Conservation (phyloP, 2,329 filamentous ascomycete genomes). For the Didymosphaeria variabile region DNA sequence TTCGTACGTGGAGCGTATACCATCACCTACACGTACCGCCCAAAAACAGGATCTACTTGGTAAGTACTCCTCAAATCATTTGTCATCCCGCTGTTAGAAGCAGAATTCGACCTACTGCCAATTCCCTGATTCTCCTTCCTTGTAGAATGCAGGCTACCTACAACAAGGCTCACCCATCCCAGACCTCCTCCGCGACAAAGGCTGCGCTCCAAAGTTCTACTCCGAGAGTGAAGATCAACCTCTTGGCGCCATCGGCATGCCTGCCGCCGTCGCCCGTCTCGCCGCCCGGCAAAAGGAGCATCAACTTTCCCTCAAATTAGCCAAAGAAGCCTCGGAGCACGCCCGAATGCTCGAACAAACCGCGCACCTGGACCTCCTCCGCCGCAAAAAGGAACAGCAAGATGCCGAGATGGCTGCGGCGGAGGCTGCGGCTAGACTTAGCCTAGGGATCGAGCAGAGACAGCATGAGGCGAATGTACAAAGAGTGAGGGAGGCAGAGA, state of each 20-base stretch:
- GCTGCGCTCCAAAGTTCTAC: conserved; percentile 44
- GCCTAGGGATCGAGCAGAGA: conserved; percentile 35
- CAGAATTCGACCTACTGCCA: no score
- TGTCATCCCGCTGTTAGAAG: no score
- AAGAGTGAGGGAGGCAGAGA: conserved; percentile 42
- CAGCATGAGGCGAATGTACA: conserved; percentile 45
- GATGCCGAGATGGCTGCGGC: conserved; percentile 36
- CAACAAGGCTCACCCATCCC: neutral
- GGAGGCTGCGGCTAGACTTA: conserved; percentile 30
- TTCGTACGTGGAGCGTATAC: conserved; percentile 63
- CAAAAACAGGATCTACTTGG: conserved; percentile 33
- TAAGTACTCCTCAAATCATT: neutral
- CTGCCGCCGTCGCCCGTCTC: conserved; percentile 36
- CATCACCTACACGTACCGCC: conserved; percentile 28
- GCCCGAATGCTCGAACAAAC: conserved; percentile 40
- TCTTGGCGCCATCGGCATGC: conserved; percentile 47
- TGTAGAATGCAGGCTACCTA: no score
- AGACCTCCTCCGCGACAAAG: conserved; percentile 44
- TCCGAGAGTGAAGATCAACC: conserved; percentile 49
- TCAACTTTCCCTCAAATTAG: conserved; percentile 36
- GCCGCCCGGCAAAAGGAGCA: conserved; percentile 45
- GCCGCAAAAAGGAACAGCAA: conserved; percentile 38
- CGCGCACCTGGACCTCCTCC: conserved; percentile 36
- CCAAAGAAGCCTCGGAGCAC: conserved; percentile 39
- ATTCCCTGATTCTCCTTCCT: no score